phyloP scores from a whole-genome alignment of 1,139 yeast species.

The Blastobotrys illinoisensis region DNA sequence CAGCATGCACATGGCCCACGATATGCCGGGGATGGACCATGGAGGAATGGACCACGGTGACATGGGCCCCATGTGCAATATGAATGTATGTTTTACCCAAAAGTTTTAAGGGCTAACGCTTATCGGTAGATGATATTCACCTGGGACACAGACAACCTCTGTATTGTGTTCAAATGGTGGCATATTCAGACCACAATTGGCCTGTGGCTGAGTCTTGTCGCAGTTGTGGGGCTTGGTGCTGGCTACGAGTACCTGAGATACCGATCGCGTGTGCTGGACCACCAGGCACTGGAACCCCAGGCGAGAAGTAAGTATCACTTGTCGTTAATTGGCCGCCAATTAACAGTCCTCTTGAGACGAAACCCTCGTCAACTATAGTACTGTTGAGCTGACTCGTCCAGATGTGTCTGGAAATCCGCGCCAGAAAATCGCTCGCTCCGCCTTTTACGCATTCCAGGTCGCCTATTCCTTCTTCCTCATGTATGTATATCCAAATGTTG shows the following conservation, averaged over 20 bases:
- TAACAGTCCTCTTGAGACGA: not conserved
- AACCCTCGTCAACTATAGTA: not conserved
- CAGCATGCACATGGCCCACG: conserved; percentile 24
- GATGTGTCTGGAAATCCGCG: not conserved
- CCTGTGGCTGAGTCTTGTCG: conserved; percentile 48
- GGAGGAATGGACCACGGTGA: conserved; percentile 26
- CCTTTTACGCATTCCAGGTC: conserved; percentile 64
- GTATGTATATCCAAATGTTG: conserved; percentile 37
- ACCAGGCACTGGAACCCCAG: not conserved
- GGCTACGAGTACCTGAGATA: conserved; percentile 57
- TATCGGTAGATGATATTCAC: conserved; percentile 60
- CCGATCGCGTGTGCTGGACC: conserved; percentile 7
- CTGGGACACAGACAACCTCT: conserved; percentile 69
- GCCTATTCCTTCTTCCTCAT: conserved; percentile 72
- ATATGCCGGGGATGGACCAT: conserved; percentile 20
- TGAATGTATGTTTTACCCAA: conserved; percentile 37
- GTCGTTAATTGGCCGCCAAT: not conserved
- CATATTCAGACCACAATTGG: conserved; percentile 52
- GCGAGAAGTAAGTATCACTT: not conserved
- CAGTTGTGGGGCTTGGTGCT: conserved; percentile 46
- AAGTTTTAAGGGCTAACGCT: not conserved
- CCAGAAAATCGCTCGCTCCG: conserved; percentile 24
- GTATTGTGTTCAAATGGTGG: conserved; percentile 78
- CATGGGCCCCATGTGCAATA: conserved; percentile 45
- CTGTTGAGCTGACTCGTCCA: not conserved